These are phyloP conservation scores for Theileria annulata DNA, from an alignment of 169 alveolate genomes.

Conservation along the genomic window DNA sequence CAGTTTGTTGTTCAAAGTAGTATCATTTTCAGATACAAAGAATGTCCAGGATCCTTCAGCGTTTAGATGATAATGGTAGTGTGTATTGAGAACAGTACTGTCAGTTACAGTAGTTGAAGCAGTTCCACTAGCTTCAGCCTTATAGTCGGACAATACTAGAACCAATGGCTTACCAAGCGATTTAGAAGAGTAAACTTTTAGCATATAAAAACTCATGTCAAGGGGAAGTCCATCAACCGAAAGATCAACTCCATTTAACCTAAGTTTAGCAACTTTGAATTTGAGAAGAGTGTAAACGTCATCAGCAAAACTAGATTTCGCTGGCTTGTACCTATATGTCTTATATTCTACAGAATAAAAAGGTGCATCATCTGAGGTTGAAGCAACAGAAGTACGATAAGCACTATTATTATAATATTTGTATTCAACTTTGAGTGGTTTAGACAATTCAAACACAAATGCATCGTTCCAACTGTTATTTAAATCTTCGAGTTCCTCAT, in stretches of 20 bases:
- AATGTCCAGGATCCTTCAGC: background rate
- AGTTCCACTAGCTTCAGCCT: background rate
- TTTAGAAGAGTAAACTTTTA: background rate
- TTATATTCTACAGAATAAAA: background rate
- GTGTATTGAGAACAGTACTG: background rate
- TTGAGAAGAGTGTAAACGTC: background rate
- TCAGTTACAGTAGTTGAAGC: background rate
- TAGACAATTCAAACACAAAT: slow-evolving; percentile 1
- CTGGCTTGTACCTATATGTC: background rate
- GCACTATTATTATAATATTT: background rate
- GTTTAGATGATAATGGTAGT: background rate
- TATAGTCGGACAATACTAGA: background rate
- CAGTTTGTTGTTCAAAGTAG: background rate
- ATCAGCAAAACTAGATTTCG: background rate
- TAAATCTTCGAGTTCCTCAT: slow-evolving; percentile 1
- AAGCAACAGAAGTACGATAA: background rate
- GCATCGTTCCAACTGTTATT: background rate
- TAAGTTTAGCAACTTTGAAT: background rate
- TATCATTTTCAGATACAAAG: background rate
- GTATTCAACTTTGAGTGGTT: background rate
- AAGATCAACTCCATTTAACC: slow-evolving; percentile 6
- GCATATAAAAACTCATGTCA: background rate
- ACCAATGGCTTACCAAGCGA: background rate
- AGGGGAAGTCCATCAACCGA: background rate
- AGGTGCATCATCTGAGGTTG: background rate